A percentile compares a stretch with the other conserved stretches of the same genome.
These are phyloP conservation scores for Penicillium brasilianum DNA, from an alignment of 2,329 filamentous ascomycete species.

Conservation along the genomic window DNA sequence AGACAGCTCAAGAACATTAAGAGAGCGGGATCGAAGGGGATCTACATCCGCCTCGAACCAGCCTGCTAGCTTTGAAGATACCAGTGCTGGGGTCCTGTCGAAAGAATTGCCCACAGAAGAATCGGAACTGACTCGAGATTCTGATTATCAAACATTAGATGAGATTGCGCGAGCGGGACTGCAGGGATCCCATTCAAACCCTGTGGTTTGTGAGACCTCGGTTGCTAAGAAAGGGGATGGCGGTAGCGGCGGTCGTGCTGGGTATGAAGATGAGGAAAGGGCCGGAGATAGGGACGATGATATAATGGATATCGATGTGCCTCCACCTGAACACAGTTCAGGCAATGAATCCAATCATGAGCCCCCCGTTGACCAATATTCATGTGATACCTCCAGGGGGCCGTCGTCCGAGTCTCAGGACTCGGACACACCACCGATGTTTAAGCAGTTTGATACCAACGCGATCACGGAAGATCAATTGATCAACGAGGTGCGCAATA, in stretches of 20 bases:
- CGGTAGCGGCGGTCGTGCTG: not conserved
- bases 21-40: slow-evolving; percentile 2
- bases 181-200: slow-evolving; percentile 6
- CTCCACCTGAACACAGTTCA: not conserved
- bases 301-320: not conserved
- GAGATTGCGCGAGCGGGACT: not conserved
- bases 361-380: not conserved
- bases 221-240: not conserved
- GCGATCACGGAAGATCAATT: slow-evolving; percentile 79
- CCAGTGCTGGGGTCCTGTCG: not conserved
- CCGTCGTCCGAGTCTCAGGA: not conserved
- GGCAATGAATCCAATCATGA: not conserved
- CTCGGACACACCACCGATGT: slow-evolving; percentile 37
- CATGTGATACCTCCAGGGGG: not conserved
- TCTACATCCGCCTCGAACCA: slow-evolving; percentile 4
- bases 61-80: slow-evolving; percentile 7
- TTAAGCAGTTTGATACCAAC: slow-evolving; percentile 66
- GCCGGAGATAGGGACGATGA: not conserved
- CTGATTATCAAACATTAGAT: not conserved
- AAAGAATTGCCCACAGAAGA: not conserved
- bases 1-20: slow-evolving; percentile 8
- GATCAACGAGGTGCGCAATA: slow-evolving; percentile 68
- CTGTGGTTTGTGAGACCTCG: not conserved
- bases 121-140: not conserved
- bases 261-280: not conserved